Percentiles rank a stretch among this genome's conserved stretches.
These are phyloP conservation scores for Apiotrichum montevideense DNA, from an alignment of 1,284 basidiomycete species.

Conservation along the genomic window DNA sequence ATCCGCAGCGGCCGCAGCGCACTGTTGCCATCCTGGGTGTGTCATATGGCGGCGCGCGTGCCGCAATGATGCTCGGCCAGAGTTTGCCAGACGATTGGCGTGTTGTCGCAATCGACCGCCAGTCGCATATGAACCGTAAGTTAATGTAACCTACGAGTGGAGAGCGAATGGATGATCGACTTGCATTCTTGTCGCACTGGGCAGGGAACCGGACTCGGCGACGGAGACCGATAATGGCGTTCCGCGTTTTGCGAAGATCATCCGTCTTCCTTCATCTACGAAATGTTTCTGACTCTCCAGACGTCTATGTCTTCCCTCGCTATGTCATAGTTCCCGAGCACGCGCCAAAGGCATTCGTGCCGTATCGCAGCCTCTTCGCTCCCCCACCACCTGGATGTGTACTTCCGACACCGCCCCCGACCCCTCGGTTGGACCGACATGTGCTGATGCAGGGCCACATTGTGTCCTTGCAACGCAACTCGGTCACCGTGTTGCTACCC, in stretches of 20 bases:
- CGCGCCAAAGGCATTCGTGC: slow-evolving; percentile 57
- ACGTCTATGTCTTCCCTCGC: slow-evolving; percentile 52
- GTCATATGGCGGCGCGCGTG: slow-evolving; percentile 56
- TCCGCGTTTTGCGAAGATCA: too few relatives aligned
- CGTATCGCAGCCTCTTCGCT: slow-evolving; percentile 54
- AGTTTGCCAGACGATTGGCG: slow-evolving; percentile 58
- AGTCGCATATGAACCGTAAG: slow-evolving; percentile 52
- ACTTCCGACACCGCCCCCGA: slow-evolving; percentile 6
- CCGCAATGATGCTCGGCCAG: slow-evolving; percentile 56
- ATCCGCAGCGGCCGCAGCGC: not conserved
- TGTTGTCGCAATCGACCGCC: slow-evolving; percentile 65
- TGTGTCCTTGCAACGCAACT: slow-evolving; percentile 48
- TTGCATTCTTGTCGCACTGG: too few relatives aligned
- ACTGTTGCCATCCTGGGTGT: slow-evolving; percentile 59
- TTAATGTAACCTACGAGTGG: not conserved
- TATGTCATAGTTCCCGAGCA: slow-evolving; percentile 47
- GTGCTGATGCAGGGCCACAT: slow-evolving; percentile 53
- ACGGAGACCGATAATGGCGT: too few relatives aligned
- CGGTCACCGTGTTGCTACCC: slow-evolving; percentile 49
- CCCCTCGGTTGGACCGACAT: slow-evolving; percentile 12
- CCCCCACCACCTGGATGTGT: not conserved
- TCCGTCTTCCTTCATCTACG: too few relatives aligned
- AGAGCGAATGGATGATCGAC: too few relatives aligned
- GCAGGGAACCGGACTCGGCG: too few relatives aligned
- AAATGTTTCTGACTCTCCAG: slow-evolving; percentile 16